Conservation (phyloP, 768 basidiomycete genomes). For the Boletales sp. region DNA sequence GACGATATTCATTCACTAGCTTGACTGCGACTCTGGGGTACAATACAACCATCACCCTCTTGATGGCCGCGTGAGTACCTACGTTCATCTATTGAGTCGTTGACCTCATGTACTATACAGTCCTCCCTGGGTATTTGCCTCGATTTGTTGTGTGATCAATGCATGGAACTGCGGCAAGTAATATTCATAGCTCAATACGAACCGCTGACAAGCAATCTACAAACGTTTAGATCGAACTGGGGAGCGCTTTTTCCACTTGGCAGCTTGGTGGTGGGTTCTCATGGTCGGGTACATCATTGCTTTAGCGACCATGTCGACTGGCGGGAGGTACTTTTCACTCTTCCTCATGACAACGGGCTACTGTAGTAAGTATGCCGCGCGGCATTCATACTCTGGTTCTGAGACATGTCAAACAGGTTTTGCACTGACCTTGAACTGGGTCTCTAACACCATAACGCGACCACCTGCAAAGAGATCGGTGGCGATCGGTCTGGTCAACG, state of each 20-base stretch:
- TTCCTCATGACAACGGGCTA: conserved; percentile 64
- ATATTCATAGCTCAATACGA: background rate
- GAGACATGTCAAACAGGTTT: conserved; percentile 26
- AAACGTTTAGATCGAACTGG: conserved; percentile 47
- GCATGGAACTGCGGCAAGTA: conserved; percentile 52
- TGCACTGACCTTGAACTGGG: conserved; percentile 54
- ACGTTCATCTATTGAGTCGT: too few relatives aligned
- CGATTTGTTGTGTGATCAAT: conserved; percentile 46
- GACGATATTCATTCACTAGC: conserved; percentile 25
- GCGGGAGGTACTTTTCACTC: conserved; percentile 55
- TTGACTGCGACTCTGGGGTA: conserved; percentile 61
- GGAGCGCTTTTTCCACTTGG: conserved; percentile 62
- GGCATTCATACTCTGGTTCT: background rate
- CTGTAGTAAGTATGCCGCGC: conserved; percentile 26
- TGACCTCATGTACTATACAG: conserved; percentile 27
- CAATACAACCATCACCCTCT: conserved; percentile 52
- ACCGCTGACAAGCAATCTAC: too few relatives aligned
- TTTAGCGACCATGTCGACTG: conserved; percentile 49
- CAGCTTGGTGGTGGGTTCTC: conserved; percentile 55
- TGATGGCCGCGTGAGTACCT: conserved; percentile 53
- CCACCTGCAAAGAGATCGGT: conserved; percentile 54
- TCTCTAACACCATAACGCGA: conserved; percentile 55
- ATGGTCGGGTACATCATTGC: conserved; percentile 62
- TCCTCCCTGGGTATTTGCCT: conserved; percentile 58
- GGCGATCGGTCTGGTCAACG: conserved; percentile 62